Evolutionary conservation across 768 basidiomycete genomes (phyloP).

Genomic region (Pisolithus tinctorius): DNA sequence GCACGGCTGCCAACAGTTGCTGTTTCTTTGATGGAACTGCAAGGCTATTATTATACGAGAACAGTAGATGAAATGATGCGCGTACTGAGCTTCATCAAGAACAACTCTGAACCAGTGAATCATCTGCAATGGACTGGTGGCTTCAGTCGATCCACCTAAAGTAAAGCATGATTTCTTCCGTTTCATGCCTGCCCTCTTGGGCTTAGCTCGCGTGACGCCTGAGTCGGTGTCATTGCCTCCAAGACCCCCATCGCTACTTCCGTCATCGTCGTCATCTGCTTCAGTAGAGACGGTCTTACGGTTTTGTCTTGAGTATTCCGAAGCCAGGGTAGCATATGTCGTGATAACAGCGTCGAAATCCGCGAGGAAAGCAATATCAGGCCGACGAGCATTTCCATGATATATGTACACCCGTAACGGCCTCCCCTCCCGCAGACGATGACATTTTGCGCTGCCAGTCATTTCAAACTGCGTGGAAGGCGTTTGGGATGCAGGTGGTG

Average conservation of each 20-base stretch:
- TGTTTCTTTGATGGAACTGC: constrained; percentile 94
- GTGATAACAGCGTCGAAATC: constrained; percentile 98
- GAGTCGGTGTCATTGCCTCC: constrained; percentile 63
- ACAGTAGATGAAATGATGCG: constrained; percentile 13
- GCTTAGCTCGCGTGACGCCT: constrained; percentile 49
- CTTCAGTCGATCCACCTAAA: constrained; percentile 39
- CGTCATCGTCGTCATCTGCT: constrained; percentile 63
- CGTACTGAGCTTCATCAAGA: constrained; percentile 92
- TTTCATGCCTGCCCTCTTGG: constrained; percentile 64
- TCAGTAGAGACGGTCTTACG: constrained; percentile 53
- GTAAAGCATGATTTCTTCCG: constrained; percentile 48
- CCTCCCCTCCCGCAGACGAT: constrained; percentile 40
- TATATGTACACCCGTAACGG: constrained; percentile 88
- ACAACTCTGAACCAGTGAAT: constrained; percentile 96
- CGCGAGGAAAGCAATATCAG: constrained; percentile 81
- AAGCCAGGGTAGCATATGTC: constrained; percentile 91
- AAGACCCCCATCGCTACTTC: constrained; percentile 56
- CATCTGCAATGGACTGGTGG: constrained; percentile 80
- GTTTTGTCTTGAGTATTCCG: constrained; percentile 88
- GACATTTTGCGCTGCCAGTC: constrained; percentile 18
- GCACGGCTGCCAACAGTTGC: constrained; percentile 91
- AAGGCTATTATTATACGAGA: constrained; percentile 1
- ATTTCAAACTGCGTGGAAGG: constrained; percentile 24
- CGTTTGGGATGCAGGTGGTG: constrained; percentile 32
- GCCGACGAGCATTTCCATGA: constrained; percentile 84